These are phyloP conservation scores for Leccinum fibrillosum DNA, from an alignment of 768 basidiomycete genomes.

Conservation along the genomic window DNA sequence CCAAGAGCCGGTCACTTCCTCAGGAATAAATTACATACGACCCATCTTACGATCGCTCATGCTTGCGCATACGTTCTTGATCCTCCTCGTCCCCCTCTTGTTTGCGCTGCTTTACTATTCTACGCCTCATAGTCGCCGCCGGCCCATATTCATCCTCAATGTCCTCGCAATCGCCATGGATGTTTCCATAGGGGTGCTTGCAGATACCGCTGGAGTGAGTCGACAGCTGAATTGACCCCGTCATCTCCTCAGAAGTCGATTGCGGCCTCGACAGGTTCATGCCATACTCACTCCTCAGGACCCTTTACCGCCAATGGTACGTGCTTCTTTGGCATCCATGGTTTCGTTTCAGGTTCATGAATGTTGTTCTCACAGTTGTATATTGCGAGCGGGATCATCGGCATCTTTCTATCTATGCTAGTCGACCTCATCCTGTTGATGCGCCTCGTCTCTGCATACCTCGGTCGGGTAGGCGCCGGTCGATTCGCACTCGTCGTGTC, in stretches of 20 bases:
- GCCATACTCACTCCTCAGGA: slow-evolving; percentile 21
- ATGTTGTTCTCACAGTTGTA: slow-evolving; percentile 9
- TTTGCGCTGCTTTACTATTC: slow-evolving; percentile 32
- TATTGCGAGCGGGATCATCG: slow-evolving; percentile 31
- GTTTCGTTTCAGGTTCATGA: neutral
- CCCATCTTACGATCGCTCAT: slow-evolving; percentile 13
- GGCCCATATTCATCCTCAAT: slow-evolving; percentile 31
- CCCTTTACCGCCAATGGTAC: slow-evolving; percentile 21
- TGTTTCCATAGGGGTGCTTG: slow-evolving; percentile 19
- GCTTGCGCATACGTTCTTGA: slow-evolving; percentile 30
- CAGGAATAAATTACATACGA: neutral
- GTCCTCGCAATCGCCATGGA: slow-evolving; percentile 20
- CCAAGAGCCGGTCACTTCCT: neutral
- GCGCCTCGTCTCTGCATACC: slow-evolving; percentile 27
- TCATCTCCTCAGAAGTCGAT: neutral
- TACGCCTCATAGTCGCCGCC: slow-evolving; percentile 20
- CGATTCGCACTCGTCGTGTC: slow-evolving; percentile 18
- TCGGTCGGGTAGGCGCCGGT: slow-evolving; percentile 6
- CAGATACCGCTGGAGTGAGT: slow-evolving; percentile 22
- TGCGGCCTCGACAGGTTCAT: slow-evolving; percentile 21
- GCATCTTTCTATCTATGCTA: slow-evolving; percentile 27
- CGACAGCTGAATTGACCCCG: neutral
- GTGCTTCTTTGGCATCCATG: neutral
- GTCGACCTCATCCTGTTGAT: slow-evolving; percentile 29
- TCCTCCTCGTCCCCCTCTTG: slow-evolving; percentile 30